Base-by-base conservation (phyloP, 768 basidiomycete genomes). In the Strobilomyces echinocephalus region DNA sequence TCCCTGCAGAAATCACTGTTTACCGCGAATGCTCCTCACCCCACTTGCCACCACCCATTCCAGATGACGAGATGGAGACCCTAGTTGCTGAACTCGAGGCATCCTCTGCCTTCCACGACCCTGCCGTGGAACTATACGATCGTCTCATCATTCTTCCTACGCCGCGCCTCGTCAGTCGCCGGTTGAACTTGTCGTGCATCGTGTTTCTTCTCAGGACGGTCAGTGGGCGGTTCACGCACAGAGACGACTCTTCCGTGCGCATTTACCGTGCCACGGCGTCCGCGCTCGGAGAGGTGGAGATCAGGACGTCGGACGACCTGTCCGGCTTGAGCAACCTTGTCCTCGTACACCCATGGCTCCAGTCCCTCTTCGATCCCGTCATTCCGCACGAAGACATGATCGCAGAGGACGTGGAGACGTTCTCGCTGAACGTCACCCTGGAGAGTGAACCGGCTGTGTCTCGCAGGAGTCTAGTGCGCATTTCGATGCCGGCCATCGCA, bases 361-460 rank as follows among this genome's bases (percentile, higher is more conserved):
- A 55, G 20, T 36, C 11, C 18, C 60, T 61, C 30, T 43, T 49
- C 4, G 60, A 61, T 30, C 56, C 60, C 9, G 20, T 60, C 38
- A 59, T 57, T 41, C 59, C 54, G 4, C 59, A 60, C 36, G 59
- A 60, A 52, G 59, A 60, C 9, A 60, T 60, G 59, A 52, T 61
- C 31, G 59, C 53, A 3, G 41, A 47, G 16, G 59, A 60, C 41
- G 31, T 18, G 1, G 51, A 60, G 16, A 34, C 50, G 3, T 40
- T 59, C 16, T 10, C 45, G 6, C 12, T 26, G 9, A 46, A 49
- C 3, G 20, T 16, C 28, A 39, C 20, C 12, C n/a, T 24, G 20
- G 44, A 34, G 4, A 16, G 10, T 5, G 44, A 42, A 11, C 35
- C 24, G 21, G 1, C 35, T 14, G 18, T 26, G 28, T 11, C 49